phyloP scores from a whole-genome alignment of 2,329 filamentous ascomycete genomes.

The Delphinella strobiligena region DNA sequence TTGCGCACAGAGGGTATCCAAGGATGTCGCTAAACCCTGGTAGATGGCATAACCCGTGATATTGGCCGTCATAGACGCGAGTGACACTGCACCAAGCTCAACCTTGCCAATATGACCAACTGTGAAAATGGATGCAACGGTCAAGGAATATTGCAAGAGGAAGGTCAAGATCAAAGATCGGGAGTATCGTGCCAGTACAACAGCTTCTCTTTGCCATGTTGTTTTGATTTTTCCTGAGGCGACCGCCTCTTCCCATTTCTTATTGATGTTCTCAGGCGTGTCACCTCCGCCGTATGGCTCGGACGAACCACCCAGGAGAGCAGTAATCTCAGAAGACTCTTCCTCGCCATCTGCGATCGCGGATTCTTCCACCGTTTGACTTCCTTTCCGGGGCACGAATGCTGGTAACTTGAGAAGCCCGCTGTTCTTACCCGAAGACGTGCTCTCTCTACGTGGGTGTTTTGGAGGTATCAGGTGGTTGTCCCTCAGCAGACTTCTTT shows the following conservation, averaged over 20 bases:
- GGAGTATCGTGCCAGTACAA: constrained; percentile 51
- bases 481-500: constrained; percentile 46
- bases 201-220: constrained; percentile 80
- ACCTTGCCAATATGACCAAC: constrained; percentile 34
- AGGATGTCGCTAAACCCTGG: constrained; percentile 61
- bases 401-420: constrained; percentile 3
- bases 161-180: constrained; percentile 32
- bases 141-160: constrained; percentile 33
- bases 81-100: constrained; percentile 32
- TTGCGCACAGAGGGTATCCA: constrained; percentile 86
- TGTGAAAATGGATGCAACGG: constrained; percentile 32
- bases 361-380: constrained; percentile 6
- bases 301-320: constrained; percentile 13
- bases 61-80: constrained; percentile 34
- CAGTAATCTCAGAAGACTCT: constrained; percentile 10
- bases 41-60: constrained; percentile 35
- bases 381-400: constrained; percentile 8
- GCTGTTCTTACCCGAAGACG: constrained; percentile 6
- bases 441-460: constrained; percentile 24
- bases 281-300: constrained; percentile 34
- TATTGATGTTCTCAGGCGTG: constrained; percentile 45
- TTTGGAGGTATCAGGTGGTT: constrained; percentile 47
- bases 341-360: constrained; percentile 2
- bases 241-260: constrained; percentile 76
- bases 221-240: constrained; percentile 70